Conservation (phyloP, 495 filamentous ascomycete genomes). For the Arthonia radiata region DNA sequence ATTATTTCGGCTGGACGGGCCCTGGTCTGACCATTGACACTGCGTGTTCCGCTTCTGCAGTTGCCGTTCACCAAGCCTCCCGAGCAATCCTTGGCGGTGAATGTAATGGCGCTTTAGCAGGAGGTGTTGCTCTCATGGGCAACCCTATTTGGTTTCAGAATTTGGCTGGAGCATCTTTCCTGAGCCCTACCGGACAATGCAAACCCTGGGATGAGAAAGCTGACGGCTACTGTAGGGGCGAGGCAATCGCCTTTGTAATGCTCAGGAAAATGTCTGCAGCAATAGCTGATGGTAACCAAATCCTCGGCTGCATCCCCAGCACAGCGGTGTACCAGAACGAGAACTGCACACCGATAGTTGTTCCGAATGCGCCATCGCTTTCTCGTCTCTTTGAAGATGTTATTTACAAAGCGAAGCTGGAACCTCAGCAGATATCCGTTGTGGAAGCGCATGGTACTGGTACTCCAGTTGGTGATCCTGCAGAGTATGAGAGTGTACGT, state of each 20-base stretch:
- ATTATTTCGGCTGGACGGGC: conserved; percentile 1
- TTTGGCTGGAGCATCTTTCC: conserved; percentile 15
- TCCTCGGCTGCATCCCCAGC: no score
- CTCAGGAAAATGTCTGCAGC: no score
- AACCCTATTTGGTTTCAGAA: conserved; percentile 15
- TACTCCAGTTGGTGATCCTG: no score
- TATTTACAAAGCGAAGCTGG: no score
- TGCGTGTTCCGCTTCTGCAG: conserved; percentile 1
- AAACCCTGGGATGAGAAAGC: no score
- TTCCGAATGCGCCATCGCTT: no score
- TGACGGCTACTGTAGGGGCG: no score
- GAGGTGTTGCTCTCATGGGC: conserved; percentile 19
- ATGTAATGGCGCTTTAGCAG: conserved; percentile 16
- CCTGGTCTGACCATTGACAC: conserved; percentile 1
- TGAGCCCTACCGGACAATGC: conserved; percentile 15
- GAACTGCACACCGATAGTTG: conserved; percentile 11
- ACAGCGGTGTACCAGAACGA: conserved; percentile 12
- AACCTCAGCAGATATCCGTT: no score
- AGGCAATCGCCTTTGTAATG: no score
- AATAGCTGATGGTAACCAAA: no score
- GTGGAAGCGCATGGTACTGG: no score
- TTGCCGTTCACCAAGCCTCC: neutral
- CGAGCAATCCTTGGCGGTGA: conserved; percentile 15
- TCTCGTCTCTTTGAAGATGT: no score
- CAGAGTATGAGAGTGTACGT: neutral